These are phyloP conservation scores for Zancudomyces culisetae DNA, from an alignment of 371 early-diverging fungal species.

Conservation along the genomic window DNA sequence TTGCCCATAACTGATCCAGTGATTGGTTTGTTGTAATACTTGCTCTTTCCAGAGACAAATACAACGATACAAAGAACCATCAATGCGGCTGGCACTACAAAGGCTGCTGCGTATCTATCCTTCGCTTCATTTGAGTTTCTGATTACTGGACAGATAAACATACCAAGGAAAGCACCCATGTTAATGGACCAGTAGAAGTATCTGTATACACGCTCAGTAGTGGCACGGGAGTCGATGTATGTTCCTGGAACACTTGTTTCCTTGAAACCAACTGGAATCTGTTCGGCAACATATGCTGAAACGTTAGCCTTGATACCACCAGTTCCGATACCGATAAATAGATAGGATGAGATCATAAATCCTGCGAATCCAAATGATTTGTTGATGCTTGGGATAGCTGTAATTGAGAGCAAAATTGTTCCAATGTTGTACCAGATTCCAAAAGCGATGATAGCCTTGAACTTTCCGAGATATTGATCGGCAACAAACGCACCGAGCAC, in stretches of 20 bases:
- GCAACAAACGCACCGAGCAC: conserved; percentile 51
- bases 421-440: conserved; percentile 38
- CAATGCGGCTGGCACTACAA: conserved; percentile 35
- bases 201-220: conserved; percentile 29
- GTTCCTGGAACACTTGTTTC: conserved; percentile 23
- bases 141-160: conserved; percentile 15
- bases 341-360: conserved; percentile 32
- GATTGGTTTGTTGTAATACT: conserved; percentile 34
- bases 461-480: conserved; percentile 56
- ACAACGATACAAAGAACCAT: conserved; percentile 33
- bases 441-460: conserved; percentile 43
- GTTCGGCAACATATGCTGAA: conserved; percentile 41
- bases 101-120: conserved; percentile 35
- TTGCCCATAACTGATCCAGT: conserved; percentile 37
- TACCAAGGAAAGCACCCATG: conserved; percentile 40
- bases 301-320: conserved; percentile 67
- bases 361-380: conserved; percentile 20
- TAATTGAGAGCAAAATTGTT: conserved; percentile 34
- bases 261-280: conserved; percentile 24
- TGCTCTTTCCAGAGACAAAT: conserved; percentile 29
- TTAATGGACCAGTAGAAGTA: conserved; percentile 67
- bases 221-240: conserved; percentile 28
- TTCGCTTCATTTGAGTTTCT: no score
- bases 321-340: conserved; percentile 56
- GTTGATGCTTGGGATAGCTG: conserved; percentile 31